Percentiles rank a stretch among this genome's conserved stretches.
Conservation (phyloP, 176 grass and related monocot species). For the Carex pumila region DNA sequence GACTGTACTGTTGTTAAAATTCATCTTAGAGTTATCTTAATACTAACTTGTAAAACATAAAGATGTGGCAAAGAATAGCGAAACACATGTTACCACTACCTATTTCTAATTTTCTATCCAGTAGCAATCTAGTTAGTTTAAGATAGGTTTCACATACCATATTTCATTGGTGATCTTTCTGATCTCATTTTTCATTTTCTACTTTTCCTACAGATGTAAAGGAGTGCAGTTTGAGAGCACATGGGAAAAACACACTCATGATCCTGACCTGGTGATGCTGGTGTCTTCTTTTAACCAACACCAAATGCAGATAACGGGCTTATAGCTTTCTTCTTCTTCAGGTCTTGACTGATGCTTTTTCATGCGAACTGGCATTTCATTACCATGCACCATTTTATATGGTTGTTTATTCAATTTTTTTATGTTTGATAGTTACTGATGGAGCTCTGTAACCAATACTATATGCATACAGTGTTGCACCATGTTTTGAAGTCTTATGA, state of each 20-base stretch:
- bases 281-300: slow-evolving; percentile 39
- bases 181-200: background rate
- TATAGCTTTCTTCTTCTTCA: background rate
- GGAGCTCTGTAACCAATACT: background rate
- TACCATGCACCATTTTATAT: background rate
- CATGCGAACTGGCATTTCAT: background rate
- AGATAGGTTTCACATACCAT: background rate
- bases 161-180: background rate
- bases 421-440: background rate
- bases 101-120: background rate
- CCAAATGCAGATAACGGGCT: slow-evolving; percentile 13
- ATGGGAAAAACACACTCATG: slow-evolving; percentile 81
- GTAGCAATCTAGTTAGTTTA: background rate
- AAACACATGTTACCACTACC: background rate
- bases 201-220: slow-evolving; percentile 49
- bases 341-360: background rate
- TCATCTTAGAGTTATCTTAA: background rate
- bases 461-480: background rate
- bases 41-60: background rate
- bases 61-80: background rate
- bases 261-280: slow-evolving; percentile 58
- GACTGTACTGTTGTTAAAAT: background rate
- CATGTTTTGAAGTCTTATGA: background rate
- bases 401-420: background rate
- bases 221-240: slow-evolving; percentile 59